A percentile compares a stretch with the other conserved stretches of the same genome.
These are phyloP conservation scores for Cryomyces minteri DNA, from an alignment of 495 filamentous ascomycete species.

Conservation along the genomic window DNA sequence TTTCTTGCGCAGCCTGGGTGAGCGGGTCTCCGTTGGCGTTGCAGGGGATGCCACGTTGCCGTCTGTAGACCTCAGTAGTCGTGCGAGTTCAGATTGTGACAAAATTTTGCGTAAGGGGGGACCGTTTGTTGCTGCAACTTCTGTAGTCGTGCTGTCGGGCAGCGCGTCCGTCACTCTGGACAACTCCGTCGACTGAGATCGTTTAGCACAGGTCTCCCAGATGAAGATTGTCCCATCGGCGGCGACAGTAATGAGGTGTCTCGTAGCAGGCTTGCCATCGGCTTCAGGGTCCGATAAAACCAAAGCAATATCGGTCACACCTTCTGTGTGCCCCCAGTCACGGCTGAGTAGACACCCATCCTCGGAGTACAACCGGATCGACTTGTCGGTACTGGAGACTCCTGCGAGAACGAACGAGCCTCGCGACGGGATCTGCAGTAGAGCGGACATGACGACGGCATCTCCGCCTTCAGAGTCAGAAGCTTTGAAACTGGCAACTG, in stretches of 20 bases:
- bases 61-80: constrained; percentile 13
- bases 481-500: constrained; percentile 56
- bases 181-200: constrained; percentile 2
- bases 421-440: constrained; percentile 28
- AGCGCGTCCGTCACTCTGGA: constrained; percentile 11
- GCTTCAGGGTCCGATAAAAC: constrained; percentile 14
- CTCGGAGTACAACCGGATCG: constrained; percentile 74
- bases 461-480: constrained; percentile 61
- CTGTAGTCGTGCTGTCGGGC: not conserved
- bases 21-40: constrained; percentile 12
- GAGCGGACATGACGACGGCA: constrained; percentile 60
- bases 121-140: not conserved
- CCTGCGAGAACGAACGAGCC: constrained; percentile 47
- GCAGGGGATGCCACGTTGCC: constrained; percentile 9
- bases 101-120: constrained; percentile 21
- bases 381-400: constrained; percentile 85
- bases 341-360: constrained; percentile 59
- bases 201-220: constrained; percentile 13
- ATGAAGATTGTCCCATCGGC: constrained; percentile 24
- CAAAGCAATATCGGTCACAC: constrained; percentile 66
- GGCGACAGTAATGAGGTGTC: constrained; percentile 20
- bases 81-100: constrained; percentile 18
- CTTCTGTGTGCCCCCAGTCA: constrained; percentile 88
- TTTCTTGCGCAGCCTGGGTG: constrained; percentile 13
- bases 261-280: not conserved